Conservation (phyloP, 495 filamentous ascomycete species). For the Xanthoparmelia taractica region DNA sequence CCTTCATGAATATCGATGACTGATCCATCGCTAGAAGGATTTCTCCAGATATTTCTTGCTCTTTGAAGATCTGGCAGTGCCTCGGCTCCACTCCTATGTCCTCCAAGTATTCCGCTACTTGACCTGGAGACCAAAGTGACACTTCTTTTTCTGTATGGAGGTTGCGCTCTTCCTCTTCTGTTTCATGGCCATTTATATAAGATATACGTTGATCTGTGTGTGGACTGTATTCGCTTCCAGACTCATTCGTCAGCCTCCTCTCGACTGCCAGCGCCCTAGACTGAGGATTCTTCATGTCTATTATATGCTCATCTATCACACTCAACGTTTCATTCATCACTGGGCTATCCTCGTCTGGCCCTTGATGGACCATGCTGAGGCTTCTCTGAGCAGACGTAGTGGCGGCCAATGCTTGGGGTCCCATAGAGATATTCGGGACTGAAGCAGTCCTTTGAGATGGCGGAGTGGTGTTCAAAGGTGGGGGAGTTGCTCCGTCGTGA, state of each 20-base stretch:
- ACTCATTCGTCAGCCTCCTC: constrained; percentile 60
- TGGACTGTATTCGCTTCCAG: constrained; percentile 82
- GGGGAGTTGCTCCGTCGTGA: constrained; percentile 21
- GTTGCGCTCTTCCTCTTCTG: constrained; percentile 59
- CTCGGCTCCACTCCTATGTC: constrained; percentile 68
- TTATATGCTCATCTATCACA: constrained; percentile 97
- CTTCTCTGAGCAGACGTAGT: constrained; percentile 33
- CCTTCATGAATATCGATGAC: constrained; percentile 84
- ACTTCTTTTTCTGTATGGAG: constrained; percentile 57
- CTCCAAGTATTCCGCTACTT: constrained; percentile 81
- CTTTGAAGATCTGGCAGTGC: constrained; percentile 88
- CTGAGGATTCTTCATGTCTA: constrained; percentile 74
- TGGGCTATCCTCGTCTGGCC: constrained; percentile 56
- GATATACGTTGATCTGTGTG: constrained; percentile 69
- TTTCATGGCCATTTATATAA: constrained; percentile 84
- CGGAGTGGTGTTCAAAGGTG: constrained; percentile 26
- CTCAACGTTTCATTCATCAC: constrained; percentile 95
- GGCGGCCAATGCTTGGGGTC: constrained; percentile 6
- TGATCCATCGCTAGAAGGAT: constrained; percentile 93
- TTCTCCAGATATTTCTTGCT: constrained; percentile 93
- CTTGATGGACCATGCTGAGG: constrained; percentile 37
- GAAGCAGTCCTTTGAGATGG: constrained; percentile 24
- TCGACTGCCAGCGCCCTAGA: constrained; percentile 47
- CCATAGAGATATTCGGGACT: constrained; percentile 27
- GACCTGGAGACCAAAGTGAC: constrained; percentile 61